Base-by-base conservation (phyloP, 2,329 filamentous ascomycete species). In the Colletotrichum sp. region DNA sequence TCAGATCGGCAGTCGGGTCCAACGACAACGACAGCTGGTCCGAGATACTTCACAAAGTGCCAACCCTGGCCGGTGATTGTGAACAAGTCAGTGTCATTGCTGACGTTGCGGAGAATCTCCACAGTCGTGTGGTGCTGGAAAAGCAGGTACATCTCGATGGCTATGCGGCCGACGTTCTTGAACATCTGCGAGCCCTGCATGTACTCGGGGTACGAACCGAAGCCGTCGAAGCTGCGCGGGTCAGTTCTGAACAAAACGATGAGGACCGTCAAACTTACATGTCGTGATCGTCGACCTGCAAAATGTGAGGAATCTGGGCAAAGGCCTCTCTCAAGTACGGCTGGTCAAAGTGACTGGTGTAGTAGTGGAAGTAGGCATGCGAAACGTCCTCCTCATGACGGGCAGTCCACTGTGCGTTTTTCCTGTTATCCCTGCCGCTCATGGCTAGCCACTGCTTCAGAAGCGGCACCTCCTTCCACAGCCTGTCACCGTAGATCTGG, bases 111-210 rank as follows among this genome's bases (percentile, higher is more conserved):
- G 73, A 99, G 91, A 57, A 99, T 95, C 82, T 99, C 97, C 5
- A 98, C 89, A 0, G 96, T 99, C 0, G 97, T 99, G 84, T 99
- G 97, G 82, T 99, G 97, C 83, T 99, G 97, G 89, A 99, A 99
- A 9, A 99, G 91, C 44, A 99, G 90, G 83, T 99, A 99, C 96
- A 98, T 98, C 80, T 99, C 96, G 71, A 98, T 96, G 27, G 96
- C 97, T 77, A 99, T 93, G 49, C 97, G 93, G 29, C 97, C 97
- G 81, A 99, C 98, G 82, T 99, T 99, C 87, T 98, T 98, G 89
- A 99, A 99, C 87, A 99, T 96, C 78, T 98, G 94, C 22, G 96
- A 98, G 79, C 95, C 95, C 83, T 99, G 97, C 96, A 99, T 99
- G 83, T 99, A 98, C 77, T 98, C 96, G 0, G 97, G 97, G 81